These are phyloP conservation scores for Infundibulicybe gibba DNA, from an alignment of 768 basidiomycete genomes.

Conservation along the genomic window DNA sequence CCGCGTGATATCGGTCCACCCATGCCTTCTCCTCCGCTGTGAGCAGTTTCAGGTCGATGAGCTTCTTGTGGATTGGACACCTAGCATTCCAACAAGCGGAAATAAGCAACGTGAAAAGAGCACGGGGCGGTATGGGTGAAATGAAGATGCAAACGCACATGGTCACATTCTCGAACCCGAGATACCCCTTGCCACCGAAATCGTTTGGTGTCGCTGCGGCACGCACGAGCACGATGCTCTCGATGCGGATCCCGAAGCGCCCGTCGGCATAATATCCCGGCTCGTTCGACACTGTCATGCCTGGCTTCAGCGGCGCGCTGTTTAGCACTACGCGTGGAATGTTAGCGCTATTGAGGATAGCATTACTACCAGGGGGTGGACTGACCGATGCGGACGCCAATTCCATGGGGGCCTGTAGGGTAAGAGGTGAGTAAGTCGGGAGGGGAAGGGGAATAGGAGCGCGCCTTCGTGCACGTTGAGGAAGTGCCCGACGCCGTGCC, in stretches of 20 bases:
- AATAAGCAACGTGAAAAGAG: conserved; percentile 3
- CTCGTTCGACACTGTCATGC: conserved; percentile 93
- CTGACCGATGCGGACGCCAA: conserved; percentile 52
- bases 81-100: conserved; percentile 18
- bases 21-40: conserved; percentile 66
- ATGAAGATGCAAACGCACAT: conserved; percentile 48
- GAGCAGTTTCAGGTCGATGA: conserved; percentile 65
- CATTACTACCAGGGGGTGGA: background rate
- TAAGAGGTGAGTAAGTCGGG: background rate
- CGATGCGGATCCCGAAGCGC: conserved; percentile 88
- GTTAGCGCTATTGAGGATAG: background rate
- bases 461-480: conserved; percentile 90
- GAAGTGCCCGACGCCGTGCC: conserved; percentile 93
- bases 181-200: conserved; percentile 83
- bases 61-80: conserved; percentile 87
- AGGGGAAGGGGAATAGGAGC: background rate
- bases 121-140: background rate
- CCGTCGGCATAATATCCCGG: conserved; percentile 94
- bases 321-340: conserved; percentile 54
- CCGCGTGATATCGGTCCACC: conserved; percentile 82
- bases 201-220: conserved; percentile 67
- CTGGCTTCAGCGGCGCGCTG: conserved; percentile 65
- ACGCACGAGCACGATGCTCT: conserved; percentile 81
- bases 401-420: conserved; percentile 53
- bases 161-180: conserved; percentile 84